Percentiles rank a stretch among this genome's conserved stretches.
phyloP scores from a whole-genome alignment of 73 alveolate genomes.

The Tetrahymena thermophila region DNA sequence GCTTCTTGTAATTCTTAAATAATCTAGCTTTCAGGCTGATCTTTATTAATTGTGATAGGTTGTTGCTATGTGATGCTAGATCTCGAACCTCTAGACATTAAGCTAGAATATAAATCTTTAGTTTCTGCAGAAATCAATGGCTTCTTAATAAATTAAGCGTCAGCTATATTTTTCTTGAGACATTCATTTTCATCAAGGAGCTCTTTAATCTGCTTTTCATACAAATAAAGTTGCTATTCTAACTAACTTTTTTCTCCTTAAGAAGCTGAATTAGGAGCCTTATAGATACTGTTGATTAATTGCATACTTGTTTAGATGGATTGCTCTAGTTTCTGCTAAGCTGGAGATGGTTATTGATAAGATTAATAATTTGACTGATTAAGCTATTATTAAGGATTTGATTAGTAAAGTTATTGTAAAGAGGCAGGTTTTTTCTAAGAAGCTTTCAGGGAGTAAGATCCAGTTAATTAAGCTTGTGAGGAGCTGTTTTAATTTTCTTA shows the following conservation, averaged over 20 bases:
- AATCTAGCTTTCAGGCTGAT: not conserved
- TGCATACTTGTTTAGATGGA: not conserved
- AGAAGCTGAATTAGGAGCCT: not conserved
- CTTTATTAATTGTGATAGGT: not conserved
- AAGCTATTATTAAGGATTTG: not conserved
- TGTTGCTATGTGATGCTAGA: not conserved
- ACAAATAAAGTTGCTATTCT: not conserved
- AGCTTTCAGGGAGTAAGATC: not conserved
- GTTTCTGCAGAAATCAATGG: not conserved
- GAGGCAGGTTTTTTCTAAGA: not conserved
- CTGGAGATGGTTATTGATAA: not conserved
- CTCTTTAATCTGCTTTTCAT: not conserved
- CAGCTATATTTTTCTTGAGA: not conserved
- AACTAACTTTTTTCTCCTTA: not conserved
- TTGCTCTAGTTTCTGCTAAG: not conserved
- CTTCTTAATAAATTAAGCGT: not conserved
- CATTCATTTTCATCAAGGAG: not conserved
- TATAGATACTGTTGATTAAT: not conserved
- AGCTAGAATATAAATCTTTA: not conserved
- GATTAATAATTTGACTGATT: not conserved
- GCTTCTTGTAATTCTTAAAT: not conserved
- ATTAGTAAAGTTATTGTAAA: not conserved
- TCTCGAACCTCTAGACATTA: not conserved
- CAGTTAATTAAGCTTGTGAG: not conserved
- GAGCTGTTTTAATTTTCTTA: not conserved